phyloP scores from a whole-genome alignment of 176 grass and related monocot species.

The Themeda triandra region DNA sequence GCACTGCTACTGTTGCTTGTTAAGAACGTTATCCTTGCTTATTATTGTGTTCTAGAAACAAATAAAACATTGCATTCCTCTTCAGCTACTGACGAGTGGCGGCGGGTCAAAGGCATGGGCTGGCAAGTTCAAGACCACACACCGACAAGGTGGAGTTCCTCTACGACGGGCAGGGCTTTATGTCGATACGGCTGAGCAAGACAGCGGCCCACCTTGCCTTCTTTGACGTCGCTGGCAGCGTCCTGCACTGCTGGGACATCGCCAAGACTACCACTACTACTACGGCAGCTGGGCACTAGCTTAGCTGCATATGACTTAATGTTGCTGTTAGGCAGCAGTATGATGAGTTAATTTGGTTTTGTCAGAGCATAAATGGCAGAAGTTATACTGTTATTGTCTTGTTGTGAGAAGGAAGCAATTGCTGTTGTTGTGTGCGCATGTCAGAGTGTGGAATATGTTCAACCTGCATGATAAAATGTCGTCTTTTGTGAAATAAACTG shows the following conservation, averaged over 20 bases:
- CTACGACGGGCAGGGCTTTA: constrained; percentile 87
- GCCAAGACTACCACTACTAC: constrained; percentile 24
- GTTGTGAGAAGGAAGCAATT: not conserved
- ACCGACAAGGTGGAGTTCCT: constrained; percentile 65
- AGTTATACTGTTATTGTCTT: not conserved
- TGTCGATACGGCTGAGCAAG: constrained; percentile 60
- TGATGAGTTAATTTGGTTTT: not conserved
- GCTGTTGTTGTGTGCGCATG: no score
- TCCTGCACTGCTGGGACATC: constrained; percentile 64
- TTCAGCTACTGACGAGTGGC: constrained; percentile 73
- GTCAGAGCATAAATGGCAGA: not conserved
- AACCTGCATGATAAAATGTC: not conserved
- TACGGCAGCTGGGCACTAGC: not conserved
- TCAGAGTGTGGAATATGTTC: not conserved
- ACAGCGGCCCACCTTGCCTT: constrained; percentile 38
- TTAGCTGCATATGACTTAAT: not conserved
- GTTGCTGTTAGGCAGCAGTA: not conserved
- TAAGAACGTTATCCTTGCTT: no score
- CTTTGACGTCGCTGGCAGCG: constrained; percentile 52
- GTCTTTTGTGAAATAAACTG: not conserved
- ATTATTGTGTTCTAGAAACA: not conserved
- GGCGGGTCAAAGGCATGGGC: constrained; percentile 86
- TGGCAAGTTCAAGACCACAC: constrained; percentile 50
- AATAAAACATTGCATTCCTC: not conserved
- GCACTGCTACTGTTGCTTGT: no score